A percentile compares a stretch with the other conserved stretches of the same genome.
phyloP scores from a whole-genome alignment of 768 basidiomycete genomes.

The Lenzites betulinus region DNA sequence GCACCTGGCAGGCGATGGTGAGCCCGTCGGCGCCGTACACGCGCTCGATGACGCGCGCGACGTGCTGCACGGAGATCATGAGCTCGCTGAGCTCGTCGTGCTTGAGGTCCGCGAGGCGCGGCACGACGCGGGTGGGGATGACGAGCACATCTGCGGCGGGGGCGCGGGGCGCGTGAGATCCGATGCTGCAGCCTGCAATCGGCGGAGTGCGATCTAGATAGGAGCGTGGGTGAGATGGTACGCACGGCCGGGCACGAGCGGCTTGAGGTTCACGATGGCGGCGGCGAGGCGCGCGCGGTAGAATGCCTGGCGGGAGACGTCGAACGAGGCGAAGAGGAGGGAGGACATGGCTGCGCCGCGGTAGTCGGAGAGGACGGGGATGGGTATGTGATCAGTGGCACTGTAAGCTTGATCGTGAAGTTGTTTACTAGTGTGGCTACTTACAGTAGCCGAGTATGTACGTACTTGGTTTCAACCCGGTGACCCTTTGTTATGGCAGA shows the following conservation, averaged over 20 bases:
- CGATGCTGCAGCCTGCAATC: not conserved
- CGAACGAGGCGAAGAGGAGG: slow-evolving; percentile 76
- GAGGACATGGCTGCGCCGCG: slow-evolving; percentile 21
- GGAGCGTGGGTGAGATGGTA: slow-evolving; percentile 17
- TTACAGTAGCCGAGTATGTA: no score
- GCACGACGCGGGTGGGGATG: slow-evolving; percentile 50
- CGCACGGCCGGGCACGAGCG: slow-evolving; percentile 92
- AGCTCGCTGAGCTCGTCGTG: slow-evolving; percentile 72
- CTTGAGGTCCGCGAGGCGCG: slow-evolving; percentile 50
- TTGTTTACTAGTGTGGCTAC: no score
- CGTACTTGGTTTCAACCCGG: no score
- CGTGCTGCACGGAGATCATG: slow-evolving; percentile 76
- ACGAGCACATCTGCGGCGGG: slow-evolving; percentile 53
- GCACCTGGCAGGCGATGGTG: slow-evolving; percentile 85
- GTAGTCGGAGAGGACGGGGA: not conserved
- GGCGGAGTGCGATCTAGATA: not conserved
- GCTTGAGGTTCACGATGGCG: slow-evolving; percentile 94
- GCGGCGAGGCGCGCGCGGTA: slow-evolving; percentile 67
- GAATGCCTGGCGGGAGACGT: slow-evolving; percentile 77
- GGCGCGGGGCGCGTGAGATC: slow-evolving; percentile 42
- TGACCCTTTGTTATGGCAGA: no score
- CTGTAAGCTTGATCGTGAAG: no score
- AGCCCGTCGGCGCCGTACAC: slow-evolving; percentile 82
- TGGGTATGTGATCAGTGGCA: no score
- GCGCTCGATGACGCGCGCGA: slow-evolving; percentile 78